These are phyloP conservation scores for Aspergillus alliaceus DNA, from an alignment of 2,329 filamentous ascomycete genomes.

Conservation along the genomic window DNA sequence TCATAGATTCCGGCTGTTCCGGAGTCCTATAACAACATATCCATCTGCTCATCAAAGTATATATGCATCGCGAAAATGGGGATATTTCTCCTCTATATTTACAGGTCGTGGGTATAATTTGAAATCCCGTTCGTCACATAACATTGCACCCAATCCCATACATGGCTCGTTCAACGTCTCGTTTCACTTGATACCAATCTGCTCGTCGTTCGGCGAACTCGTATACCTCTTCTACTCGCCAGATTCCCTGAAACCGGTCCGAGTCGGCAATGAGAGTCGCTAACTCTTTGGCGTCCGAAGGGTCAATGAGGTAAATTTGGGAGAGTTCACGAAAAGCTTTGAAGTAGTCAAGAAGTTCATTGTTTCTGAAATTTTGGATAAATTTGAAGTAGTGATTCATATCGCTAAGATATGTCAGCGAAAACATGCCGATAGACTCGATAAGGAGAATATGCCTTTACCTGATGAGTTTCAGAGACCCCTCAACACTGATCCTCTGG, in stretches of 20 bases:
- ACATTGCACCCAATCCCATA: conserved; percentile 86
- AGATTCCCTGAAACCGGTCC: conserved; percentile 86
- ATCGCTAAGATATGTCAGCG: conserved; percentile 58
- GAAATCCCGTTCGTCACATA: conserved; percentile 61
- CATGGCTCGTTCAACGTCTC: conserved; percentile 91
- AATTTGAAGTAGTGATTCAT: conserved; percentile 93
- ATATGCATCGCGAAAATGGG: background rate
- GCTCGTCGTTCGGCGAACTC: conserved; percentile 92
- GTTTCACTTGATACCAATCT: conserved; percentile 91
- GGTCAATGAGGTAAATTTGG: conserved; percentile 92
- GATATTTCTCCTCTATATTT: conserved; percentile 17
- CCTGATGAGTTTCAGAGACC: conserved; percentile 85
- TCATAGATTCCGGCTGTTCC: background rate
- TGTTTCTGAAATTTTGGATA: conserved; percentile 77
- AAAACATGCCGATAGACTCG: background rate
- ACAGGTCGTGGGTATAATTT: conserved; percentile 16
- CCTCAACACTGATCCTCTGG: conserved; percentile 85
- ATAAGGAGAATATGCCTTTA: conserved; percentile 30
- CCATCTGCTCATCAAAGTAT: background rate
- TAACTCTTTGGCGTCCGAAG: conserved; percentile 86
- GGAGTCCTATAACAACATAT: background rate
- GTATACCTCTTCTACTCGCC: conserved; percentile 93
- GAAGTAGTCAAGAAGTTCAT: conserved; percentile 85
- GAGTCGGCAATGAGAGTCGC: conserved; percentile 91
- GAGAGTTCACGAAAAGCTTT: conserved; percentile 85